Percentiles rank a stretch among this genome's conserved stretches.
Conservation (phyloP, 306 rosid genomes). For the Rubus parviflorus region DNA sequence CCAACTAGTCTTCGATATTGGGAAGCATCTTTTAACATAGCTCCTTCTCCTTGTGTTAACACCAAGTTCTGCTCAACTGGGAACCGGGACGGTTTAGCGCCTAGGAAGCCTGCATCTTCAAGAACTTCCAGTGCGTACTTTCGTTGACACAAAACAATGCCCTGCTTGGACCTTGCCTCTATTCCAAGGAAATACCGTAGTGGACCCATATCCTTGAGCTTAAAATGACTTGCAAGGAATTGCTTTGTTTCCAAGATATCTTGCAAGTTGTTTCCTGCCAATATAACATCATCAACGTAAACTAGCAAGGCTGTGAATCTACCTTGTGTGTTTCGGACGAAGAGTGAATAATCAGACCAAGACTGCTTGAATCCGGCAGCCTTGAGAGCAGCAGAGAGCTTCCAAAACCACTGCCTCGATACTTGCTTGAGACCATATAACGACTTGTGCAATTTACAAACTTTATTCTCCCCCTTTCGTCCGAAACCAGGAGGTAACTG, state of each 20-base stretch:
- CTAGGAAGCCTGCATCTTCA: not conserved
- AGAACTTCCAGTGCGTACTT: not conserved
- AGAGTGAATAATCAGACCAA: not conserved
- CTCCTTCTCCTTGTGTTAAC: not conserved
- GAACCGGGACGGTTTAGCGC: not conserved
- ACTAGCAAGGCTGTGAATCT: not conserved
- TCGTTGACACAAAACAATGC: not conserved
- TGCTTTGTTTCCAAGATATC: not conserved
- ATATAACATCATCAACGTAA: conserved; percentile 3
- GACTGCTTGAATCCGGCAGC: not conserved
- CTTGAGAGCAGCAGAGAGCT: not conserved
- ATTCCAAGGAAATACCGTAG: not conserved
- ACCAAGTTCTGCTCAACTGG: not conserved
- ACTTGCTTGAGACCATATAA: not conserved
- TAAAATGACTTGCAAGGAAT: not conserved
- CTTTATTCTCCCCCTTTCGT: not conserved
- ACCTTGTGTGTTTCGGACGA: not conserved
- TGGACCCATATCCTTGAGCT: not conserved
- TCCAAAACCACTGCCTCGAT: not conserved
- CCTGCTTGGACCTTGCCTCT: not conserved
- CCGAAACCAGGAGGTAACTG: not conserved
- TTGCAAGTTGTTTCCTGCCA: not conserved
- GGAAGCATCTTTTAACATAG: too few relatives aligned
- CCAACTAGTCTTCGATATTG: too few relatives aligned
- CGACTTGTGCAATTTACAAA: not conserved